Percentiles rank a stretch among this genome's conserved stretches.
Evolutionary conservation across 352 stramenopile species (phyloP).

Genomic region (Plasmopara viticola): DNA sequence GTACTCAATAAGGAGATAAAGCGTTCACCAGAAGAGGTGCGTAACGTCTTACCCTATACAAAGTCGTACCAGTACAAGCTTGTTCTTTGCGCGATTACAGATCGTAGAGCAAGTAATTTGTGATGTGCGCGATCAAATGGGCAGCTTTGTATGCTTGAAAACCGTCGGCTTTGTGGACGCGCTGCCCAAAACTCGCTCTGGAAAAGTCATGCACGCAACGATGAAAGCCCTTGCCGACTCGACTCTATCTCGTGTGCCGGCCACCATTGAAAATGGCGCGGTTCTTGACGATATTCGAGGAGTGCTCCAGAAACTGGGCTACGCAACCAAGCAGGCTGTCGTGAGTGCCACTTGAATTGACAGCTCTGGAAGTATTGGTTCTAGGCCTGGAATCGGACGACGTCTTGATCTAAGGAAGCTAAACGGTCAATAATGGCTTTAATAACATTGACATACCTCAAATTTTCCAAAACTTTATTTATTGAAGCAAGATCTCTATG

Average conservation of each 20-base stretch:
- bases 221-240: constrained; percentile 47
- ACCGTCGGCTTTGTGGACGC: constrained; percentile 35
- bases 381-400: no score
- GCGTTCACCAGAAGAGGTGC: constrained; percentile 29
- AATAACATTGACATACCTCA: no score
- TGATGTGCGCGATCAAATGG: constrained; percentile 40
- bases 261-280: constrained; percentile 45
- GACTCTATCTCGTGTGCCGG: constrained; percentile 31
- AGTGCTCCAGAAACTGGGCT: constrained; percentile 36
- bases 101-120: constrained; percentile 34
- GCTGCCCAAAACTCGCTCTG: constrained; percentile 46
- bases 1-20: constrained; percentile 40
- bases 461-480: no score
- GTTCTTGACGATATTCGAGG: constrained; percentile 33
- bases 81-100: constrained; percentile 10
- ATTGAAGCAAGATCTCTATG: no score
- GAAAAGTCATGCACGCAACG: constrained; percentile 49
- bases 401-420: no score
- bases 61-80: neutral
- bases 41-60: neutral
- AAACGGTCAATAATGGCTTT: no score
- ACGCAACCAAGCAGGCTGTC: constrained; percentile 17
- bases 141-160: constrained; percentile 49
- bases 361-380: no score
- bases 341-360: no score